Conservation (phyloP, 306 rosid genomes). For the Hippophae gyantsensis region DNA sequence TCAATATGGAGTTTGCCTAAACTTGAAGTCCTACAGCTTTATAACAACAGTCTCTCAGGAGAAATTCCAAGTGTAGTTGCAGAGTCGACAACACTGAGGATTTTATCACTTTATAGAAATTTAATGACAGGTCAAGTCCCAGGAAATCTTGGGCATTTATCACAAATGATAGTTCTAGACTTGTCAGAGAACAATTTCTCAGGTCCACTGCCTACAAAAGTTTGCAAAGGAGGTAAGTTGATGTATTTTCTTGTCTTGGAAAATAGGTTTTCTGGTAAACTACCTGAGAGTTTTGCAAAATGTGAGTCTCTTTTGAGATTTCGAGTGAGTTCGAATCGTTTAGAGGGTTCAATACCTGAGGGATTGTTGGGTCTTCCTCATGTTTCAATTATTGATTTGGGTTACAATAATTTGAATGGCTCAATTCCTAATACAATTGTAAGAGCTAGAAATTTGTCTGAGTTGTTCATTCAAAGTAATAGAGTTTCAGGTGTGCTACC, state of each 20-base stretch:
- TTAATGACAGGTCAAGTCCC: slow-evolving; percentile 62
- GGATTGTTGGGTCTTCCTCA: slow-evolving; percentile 62
- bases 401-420: slow-evolving; percentile 56
- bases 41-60: slow-evolving; percentile 76
- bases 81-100: slow-evolving; percentile 49
- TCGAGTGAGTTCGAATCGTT: slow-evolving; percentile 57
- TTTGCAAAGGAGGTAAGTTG: slow-evolving; percentile 62
- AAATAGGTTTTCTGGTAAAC: slow-evolving; percentile 61
- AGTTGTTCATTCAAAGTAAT: slow-evolving; percentile 72
- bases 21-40: slow-evolving; percentile 69
- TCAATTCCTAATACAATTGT: slow-evolving; percentile 40
- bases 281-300: slow-evolving; percentile 51
- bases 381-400: slow-evolving; percentile 70
- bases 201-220: slow-evolving; percentile 67
- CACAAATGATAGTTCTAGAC: slow-evolving; percentile 60
- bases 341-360: slow-evolving; percentile 62
- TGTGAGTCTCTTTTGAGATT: slow-evolving; percentile 67
- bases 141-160: slow-evolving; percentile 51
- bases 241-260: slow-evolving; percentile 60
- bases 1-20: slow-evolving; percentile 65
- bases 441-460: slow-evolving; percentile 63
- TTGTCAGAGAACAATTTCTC: slow-evolving; percentile 67
- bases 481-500: slow-evolving; percentile 67
- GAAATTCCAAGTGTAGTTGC: slow-evolving; percentile 61
- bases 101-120: slow-evolving; percentile 72